Base-by-base conservation (phyloP, 2,329 filamentous ascomycete genomes). In the Trichoderma breve region DNA sequence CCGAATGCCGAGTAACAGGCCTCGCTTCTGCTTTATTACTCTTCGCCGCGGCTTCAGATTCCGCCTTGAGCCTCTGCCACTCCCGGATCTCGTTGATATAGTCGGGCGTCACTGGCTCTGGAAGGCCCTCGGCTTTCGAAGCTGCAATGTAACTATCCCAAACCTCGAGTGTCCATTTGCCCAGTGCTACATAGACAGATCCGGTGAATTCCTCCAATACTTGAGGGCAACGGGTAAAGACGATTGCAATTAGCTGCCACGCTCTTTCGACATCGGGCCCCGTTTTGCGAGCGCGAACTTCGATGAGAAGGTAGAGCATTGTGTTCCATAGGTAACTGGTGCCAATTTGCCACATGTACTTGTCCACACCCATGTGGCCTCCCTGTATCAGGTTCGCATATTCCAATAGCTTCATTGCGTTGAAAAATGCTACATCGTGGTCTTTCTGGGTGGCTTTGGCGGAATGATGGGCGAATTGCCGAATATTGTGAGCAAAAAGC, bases 241-340 rank as follows among this genome's bases (percentile, higher is more conserved):
- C 55, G 18, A 60, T 55, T 6, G 53, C 65, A 4, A 69, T 69
- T 9, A 69, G 11, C 5, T 47, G n/a, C 65, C 65, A 69, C 1
- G 65, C 26, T n/a, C 32, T 69, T 11, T 69, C 65, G n/a, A 69
- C 12, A 5, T 69, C 65, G 9, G 65, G 53, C 0, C 65, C 53
- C 8, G 36, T 30, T 7, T 60, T 69, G 7, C 65, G 53, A 4
- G 1, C 1, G n/a, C 65, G 53, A 6, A 69, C n/a, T 47, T 69
- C 65, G 24, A 69, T 69, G 26, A 69, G 65, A n/a, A 69, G 26
- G 7, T 69, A 69, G 6, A 69, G 65, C 55, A 69, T 69, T 8
- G 65, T 69, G 26, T 60, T 69, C 65, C 65, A 69, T 28, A 58
- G 55, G 15, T 69, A 69, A 55, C 65, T 69, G 34, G 65, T 69